phyloP scores from a whole-genome alignment of 2,329 filamentous ascomycete genomes.

The Lasiodiplodia theobromae region DNA sequence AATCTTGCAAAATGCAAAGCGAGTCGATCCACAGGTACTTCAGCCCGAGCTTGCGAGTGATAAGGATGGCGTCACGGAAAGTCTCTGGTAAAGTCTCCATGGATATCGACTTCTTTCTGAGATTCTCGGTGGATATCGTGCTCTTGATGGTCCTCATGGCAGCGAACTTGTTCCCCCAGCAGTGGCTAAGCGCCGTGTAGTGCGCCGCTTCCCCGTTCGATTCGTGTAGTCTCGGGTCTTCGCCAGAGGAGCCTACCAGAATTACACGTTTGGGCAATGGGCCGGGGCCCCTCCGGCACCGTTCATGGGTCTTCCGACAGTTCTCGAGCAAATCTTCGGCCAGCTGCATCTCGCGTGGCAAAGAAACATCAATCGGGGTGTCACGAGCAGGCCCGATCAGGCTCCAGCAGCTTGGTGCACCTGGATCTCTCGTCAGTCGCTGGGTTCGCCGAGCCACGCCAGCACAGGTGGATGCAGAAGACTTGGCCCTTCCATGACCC shows the following conservation, averaged over 20 bases:
- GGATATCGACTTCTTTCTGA: background rate
- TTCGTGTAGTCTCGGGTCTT: background rate
- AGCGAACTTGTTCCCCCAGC: constrained; percentile 32
- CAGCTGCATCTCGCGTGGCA: background rate
- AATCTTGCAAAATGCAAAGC: constrained; percentile 33
- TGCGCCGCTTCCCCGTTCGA: background rate
- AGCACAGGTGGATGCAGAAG: background rate
- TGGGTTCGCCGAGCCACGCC: background rate
- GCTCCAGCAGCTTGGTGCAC: background rate
- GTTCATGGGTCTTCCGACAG: background rate
- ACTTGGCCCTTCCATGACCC: background rate
- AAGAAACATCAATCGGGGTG: background rate
- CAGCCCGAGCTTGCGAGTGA: constrained; percentile 15
- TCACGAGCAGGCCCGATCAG: background rate
- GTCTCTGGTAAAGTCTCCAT: constrained; percentile 4
- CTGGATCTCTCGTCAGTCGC: background rate
- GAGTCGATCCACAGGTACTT: constrained; percentile 34
- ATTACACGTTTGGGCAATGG: background rate
- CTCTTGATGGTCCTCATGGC: background rate
- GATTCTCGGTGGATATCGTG: background rate
- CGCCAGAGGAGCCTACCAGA: background rate
- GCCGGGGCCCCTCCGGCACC: background rate
- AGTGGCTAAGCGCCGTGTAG: constrained; percentile 33
- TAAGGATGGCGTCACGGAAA: constrained; percentile 29
- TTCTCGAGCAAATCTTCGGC: background rate